A percentile compares a stretch with the other conserved stretches of the same genome.
phyloP scores from a whole-genome alignment of 2,329 filamentous ascomycete species.

The Aspergillus luchuensis region DNA sequence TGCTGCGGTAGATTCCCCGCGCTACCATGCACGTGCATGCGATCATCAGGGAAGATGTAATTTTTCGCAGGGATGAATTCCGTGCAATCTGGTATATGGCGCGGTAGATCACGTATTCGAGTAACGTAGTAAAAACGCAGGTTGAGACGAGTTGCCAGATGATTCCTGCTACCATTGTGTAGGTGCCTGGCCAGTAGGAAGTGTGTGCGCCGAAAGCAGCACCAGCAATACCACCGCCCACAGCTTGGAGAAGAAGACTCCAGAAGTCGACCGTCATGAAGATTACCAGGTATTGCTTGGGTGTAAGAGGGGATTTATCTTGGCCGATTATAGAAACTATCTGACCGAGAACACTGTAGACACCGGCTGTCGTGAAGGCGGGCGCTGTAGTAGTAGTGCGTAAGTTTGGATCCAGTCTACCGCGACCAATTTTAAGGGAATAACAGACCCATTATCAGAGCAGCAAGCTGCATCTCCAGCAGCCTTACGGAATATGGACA shows the following conservation, averaged over 20 bases:
- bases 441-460: constrained; percentile 21
- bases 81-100: constrained; percentile 39
- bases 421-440: not conserved
- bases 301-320: constrained; percentile 34
- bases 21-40: constrained; percentile 39
- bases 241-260: constrained; percentile 50
- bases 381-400: not conserved
- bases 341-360: constrained; percentile 45
- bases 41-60: constrained; percentile 24
- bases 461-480: constrained; percentile 24
- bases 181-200: constrained; percentile 32
- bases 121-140: not conserved
- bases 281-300: constrained; percentile 40
- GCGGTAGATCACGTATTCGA: not conserved
- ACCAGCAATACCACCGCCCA: constrained; percentile 50
- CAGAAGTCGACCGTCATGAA: constrained; percentile 51
- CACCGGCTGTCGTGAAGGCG: constrained; percentile 31
- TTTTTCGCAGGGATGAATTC: constrained; percentile 38
- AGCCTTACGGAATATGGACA: constrained; percentile 9
- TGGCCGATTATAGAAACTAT: constrained; percentile 35
- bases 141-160: constrained; percentile 55
- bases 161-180: constrained; percentile 52
- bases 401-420: no score
- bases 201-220: constrained; percentile 24
- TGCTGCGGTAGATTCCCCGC: constrained; percentile 46